Evolutionary conservation across 176 grass and related monocot genomes (phyloP).

Genomic region (Carex parvula): DNA sequence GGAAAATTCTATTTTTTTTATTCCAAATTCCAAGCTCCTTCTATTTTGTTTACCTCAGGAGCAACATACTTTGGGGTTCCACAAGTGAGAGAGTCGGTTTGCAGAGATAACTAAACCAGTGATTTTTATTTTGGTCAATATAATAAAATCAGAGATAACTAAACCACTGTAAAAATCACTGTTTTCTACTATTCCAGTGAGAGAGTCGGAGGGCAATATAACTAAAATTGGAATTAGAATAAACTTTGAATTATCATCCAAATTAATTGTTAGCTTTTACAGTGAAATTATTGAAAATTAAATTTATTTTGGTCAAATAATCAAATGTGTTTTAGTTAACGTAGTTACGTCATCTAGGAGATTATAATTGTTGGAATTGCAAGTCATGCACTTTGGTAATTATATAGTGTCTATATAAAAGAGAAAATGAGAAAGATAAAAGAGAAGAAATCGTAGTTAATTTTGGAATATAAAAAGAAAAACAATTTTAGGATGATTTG

Average conservation of each 20-base stretch:
- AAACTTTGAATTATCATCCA: not conserved
- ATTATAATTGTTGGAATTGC: too few species aligned
- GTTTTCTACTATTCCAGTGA: not conserved
- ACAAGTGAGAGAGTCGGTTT: slow-evolving; percentile 26
- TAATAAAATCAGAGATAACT: too few species aligned
- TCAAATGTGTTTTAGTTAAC: not conserved
- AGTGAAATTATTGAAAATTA: not conserved
- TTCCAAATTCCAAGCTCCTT: not conserved
- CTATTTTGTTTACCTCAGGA: slow-evolving; percentile 60
- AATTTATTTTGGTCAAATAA: not conserved
- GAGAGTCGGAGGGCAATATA: not conserved
- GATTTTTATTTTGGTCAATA: too few species aligned
- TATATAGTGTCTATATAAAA: too few species aligned
- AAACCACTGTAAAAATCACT: too few species aligned
- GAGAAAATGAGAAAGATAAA: too few species aligned
- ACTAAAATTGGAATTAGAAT: not conserved
- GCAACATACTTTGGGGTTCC: slow-evolving; percentile 95
- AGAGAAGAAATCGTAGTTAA: too few species aligned
- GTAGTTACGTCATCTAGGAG: too few species aligned
- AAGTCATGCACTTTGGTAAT: too few species aligned
- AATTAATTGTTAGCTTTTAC: not conserved
- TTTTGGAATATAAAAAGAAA: too few species aligned
- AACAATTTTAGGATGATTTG: too few species aligned
- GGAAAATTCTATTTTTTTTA: not conserved
- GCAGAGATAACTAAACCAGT: too few species aligned